These are phyloP conservation scores for Gastroboletus turbinatus DNA, from an alignment of 1,284 basidiomycete species.

Conservation along the genomic window DNA sequence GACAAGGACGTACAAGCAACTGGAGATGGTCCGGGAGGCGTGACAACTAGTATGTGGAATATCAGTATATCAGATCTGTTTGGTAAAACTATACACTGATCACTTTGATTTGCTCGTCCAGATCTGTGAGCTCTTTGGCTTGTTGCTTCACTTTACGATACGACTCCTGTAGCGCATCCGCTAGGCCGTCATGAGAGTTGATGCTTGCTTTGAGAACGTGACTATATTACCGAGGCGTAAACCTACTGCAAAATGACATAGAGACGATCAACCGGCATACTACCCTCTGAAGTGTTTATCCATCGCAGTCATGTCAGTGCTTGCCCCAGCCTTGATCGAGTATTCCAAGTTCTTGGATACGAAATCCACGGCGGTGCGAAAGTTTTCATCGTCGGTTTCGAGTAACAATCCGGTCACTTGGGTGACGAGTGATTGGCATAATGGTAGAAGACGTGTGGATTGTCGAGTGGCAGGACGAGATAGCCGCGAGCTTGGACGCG, in stretches of 20 bases:
- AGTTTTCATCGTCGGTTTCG: constrained; percentile 45
- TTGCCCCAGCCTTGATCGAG: constrained; percentile 53
- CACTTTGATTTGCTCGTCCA: constrained; percentile 68
- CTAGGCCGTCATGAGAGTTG: constrained; percentile 57
- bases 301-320: constrained; percentile 53
- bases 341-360: constrained; percentile 49
- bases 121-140: constrained; percentile 48
- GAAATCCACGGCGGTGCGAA: constrained; percentile 52
- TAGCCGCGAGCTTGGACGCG: constrained; percentile 49
- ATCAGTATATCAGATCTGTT: constrained; percentile 5
- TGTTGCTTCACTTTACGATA: constrained; percentile 50
- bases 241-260: constrained; percentile 4
- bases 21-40: constrained; percentile 69
- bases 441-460: constrained; percentile 50
- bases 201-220: constrained; percentile 68
- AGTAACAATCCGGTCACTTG: constrained; percentile 45
- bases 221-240: constrained; percentile 36
- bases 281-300: constrained; percentile 62
- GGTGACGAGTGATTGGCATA: constrained; percentile 55
- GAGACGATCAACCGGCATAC: constrained; percentile 10
- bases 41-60: constrained; percentile 43
- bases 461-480: constrained; percentile 45
- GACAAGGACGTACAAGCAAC: constrained; percentile 52
- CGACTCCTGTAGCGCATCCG: constrained; percentile 54
- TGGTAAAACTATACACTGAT: not conserved